phyloP scores from a whole-genome alignment of 2,329 filamentous ascomycete species.

The Alternaria sp. region DNA sequence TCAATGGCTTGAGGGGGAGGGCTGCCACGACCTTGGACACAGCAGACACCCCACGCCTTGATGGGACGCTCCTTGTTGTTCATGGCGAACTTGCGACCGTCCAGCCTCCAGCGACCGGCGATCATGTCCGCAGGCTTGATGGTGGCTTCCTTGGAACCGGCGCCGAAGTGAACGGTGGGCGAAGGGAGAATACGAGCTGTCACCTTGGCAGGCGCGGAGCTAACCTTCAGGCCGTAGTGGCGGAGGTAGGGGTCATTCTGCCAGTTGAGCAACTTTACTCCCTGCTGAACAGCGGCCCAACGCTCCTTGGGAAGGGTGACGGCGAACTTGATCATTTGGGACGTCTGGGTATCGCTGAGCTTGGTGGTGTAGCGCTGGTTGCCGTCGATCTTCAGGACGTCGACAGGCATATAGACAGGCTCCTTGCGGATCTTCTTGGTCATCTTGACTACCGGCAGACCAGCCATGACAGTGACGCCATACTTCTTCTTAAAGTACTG shows the following conservation, averaged over 20 bases:
- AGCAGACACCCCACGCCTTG: conserved; percentile 75
- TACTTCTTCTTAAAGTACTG: conserved; percentile 63
- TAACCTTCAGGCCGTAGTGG: conserved; percentile 77
- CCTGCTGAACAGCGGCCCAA: conserved; percentile 69
- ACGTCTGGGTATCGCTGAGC: conserved; percentile 69
- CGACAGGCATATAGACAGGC: conserved; percentile 61
- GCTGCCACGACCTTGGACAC: conserved; percentile 62
- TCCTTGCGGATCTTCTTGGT: conserved; percentile 56
- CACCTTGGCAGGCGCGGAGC: conserved; percentile 63
- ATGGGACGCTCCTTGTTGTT: conserved; percentile 66
- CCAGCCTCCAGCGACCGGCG: conserved; percentile 84
- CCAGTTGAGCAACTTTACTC: conserved; percentile 73
- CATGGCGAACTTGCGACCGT: conserved; percentile 73
- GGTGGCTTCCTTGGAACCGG: conserved; percentile 29
- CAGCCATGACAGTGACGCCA: conserved; percentile 54
- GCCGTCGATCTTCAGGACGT: conserved; percentile 58
- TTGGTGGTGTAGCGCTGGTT: conserved; percentile 66
- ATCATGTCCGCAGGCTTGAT: conserved; percentile 52
- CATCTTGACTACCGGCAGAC: conserved; percentile 65
- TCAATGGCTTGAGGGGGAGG: conserved; percentile 54
- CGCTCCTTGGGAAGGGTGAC: conserved; percentile 77
- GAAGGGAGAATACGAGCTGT: conserved; percentile 74
- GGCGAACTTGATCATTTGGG: conserved; percentile 90
- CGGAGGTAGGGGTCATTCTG: conserved; percentile 70
- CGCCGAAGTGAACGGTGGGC: conserved; percentile 72